Evolutionary conservation across 1,139 yeast genomes (phyloP), one percentile per base, ranked within the genome.

Genomic region (Yamadazyma sp.): DNA sequence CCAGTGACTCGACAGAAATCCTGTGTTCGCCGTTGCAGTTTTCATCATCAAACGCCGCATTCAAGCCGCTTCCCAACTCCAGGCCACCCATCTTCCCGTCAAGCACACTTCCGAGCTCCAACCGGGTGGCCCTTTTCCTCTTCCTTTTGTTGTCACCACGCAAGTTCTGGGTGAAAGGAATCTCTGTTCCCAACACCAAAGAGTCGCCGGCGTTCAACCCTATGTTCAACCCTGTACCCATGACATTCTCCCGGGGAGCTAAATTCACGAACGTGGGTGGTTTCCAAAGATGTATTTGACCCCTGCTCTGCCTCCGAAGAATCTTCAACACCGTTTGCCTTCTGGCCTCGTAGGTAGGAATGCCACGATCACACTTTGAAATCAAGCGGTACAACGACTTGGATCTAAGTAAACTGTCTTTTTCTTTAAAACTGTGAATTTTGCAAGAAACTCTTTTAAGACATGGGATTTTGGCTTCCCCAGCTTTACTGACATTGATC

Each of bases 361-460:
- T 16, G 11, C 20, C 22, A 15, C 12, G 22, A 5, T 5, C 9
- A 5, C 26, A 28, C 14, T 15, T 33, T 8, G 24, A 8, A 26
- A 31, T 23, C 12, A 25, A 14, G n/a, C 26, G 15, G 11, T 34
- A 20, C 10, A 39, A 31, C 10, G 37, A 23, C 25, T 33, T 36
- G 37, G 46, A 42, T 36, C 56, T 40, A 16, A 30, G 12, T 5
- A 49, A 42, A 18, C 22, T 16, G 11, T 31, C 31, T 34, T 53
- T 53, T 15, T 43, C 43, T 9, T 38, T 33, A 1, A 37, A 22
- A 5, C 40, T 29, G 40, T 56, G 59, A 14, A 37, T 17, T 23
- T 30, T 33, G 37, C 59, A 58, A 28, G 45, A 42, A 15, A 53
- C 37, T 18, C 40, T 48, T 32, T 47, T 36, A 28, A 42, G 33